Evolutionary conservation across 2,329 filamentous ascomycete species (phyloP).

Genomic region (Cadophora sp.): DNA sequence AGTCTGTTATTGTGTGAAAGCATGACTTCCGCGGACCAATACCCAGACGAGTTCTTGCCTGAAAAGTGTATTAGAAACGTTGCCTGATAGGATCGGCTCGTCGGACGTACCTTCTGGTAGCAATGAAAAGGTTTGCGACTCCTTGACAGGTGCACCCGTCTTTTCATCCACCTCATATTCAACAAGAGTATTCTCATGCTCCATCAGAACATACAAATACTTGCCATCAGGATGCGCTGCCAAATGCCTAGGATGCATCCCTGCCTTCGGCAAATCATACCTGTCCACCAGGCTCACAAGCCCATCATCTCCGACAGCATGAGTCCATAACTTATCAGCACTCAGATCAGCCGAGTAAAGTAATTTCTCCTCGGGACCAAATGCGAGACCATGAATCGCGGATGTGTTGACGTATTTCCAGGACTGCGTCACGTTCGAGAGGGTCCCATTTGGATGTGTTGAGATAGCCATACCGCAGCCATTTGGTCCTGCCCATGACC

Average conservation of each 20-base stretch:
- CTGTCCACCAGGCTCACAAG: background rate
- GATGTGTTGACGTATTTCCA: constrained; percentile 20
- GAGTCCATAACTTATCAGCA: constrained; percentile 14
- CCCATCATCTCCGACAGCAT: background rate
- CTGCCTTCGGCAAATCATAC: background rate
- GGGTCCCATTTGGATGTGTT: constrained; percentile 11
- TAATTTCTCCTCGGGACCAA: background rate
- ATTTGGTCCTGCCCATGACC: constrained; percentile 20
- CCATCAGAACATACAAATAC: constrained; percentile 22
- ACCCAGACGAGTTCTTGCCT: constrained; percentile 11
- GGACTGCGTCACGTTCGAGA: constrained; percentile 14
- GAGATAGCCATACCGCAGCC: constrained; percentile 16
- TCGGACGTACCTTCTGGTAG: background rate
- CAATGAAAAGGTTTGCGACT: constrained; percentile 4
- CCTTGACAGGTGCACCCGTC: background rate
- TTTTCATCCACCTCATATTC: constrained; percentile 4
- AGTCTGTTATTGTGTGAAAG: background rate
- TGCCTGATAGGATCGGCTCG: too few relatives aligned
- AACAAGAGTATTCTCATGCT: constrained; percentile 20
- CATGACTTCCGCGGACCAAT: constrained; percentile 25
- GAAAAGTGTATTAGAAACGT: background rate
- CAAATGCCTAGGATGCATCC: constrained; percentile 26
- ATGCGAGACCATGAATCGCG: constrained; percentile 21
- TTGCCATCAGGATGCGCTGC: constrained; percentile 21
- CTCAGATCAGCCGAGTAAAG: constrained; percentile 25